These are phyloP conservation scores for Boletellus ananiceps DNA, from an alignment of 768 basidiomycete genomes.

Conservation along the genomic window DNA sequence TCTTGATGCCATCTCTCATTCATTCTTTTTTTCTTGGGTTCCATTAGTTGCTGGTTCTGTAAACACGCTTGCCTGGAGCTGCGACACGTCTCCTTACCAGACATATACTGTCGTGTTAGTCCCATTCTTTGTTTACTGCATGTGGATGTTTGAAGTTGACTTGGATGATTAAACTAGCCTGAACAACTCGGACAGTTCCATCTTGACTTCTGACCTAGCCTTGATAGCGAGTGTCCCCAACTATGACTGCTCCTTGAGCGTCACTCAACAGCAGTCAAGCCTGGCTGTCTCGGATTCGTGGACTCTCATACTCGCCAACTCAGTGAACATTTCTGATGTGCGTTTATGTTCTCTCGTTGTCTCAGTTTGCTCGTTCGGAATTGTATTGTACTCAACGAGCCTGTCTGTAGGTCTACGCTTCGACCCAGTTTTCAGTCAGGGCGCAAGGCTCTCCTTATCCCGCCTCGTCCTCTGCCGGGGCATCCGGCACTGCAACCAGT, in stretches of 20 bases:
- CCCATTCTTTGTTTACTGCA: conserved; percentile 1
- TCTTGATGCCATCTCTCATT: background rate
- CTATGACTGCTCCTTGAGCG: conserved; percentile 53
- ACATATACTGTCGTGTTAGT: conserved; percentile 47
- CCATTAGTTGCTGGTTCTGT: conserved; percentile 46
- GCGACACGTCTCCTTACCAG: conserved; percentile 35
- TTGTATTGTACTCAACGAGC: background rate
- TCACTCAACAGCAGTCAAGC: conserved; percentile 44
- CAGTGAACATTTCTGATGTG: conserved; percentile 50
- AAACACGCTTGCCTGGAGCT: conserved; percentile 62
- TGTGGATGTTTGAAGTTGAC: conserved; percentile 7
- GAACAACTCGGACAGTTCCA: conserved; percentile 38
- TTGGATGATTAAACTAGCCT: conserved; percentile 30
- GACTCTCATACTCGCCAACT: conserved; percentile 46
- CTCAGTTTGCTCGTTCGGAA: no score
- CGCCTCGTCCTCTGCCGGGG: conserved; percentile 25
- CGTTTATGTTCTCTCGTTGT: conserved; percentile 20
- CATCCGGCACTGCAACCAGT: conserved; percentile 24
- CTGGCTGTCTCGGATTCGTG: conserved; percentile 44
- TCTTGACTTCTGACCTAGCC: conserved; percentile 36
- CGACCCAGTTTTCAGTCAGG: conserved; percentile 55
- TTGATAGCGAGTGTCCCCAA: conserved; percentile 50
- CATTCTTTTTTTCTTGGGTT: background rate
- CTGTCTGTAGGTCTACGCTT: conserved; percentile 53
- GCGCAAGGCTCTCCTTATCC: conserved; percentile 52